Conservation (phyloP, 179 eudicot genomes). For the Drosera spatulata region DNA sequence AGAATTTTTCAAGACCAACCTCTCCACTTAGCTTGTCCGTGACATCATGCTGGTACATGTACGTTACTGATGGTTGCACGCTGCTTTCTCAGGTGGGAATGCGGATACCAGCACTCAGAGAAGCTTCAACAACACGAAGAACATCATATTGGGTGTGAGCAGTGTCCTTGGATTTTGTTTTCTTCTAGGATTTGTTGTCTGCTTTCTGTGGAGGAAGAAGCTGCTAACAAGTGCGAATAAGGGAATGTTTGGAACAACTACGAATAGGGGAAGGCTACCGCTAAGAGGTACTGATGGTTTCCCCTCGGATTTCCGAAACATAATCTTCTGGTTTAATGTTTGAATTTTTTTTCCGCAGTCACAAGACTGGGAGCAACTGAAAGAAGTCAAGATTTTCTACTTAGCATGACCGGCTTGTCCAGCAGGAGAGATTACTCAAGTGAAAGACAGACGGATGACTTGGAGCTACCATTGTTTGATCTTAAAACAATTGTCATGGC, state of each 20-base stretch:
- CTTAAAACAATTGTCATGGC: conserved; percentile 21
- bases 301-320: neutral
- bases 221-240: neutral
- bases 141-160: conserved; percentile 19
- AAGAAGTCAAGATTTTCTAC: conserved; percentile 48
- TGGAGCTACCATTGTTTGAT: conserved; percentile 51
- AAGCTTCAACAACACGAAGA: conserved; percentile 11
- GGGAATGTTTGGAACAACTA: neutral
- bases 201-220: conserved; percentile 23
- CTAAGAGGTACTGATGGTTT: conserved; percentile 30
- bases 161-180: conserved; percentile 21
- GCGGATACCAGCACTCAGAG: conserved; percentile 9
- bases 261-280: neutral
- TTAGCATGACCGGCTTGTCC: conserved; percentile 22
- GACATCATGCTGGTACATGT: too few species aligned
- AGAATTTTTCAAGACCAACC: too few species aligned
- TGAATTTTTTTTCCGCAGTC: neutral
- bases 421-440: conserved; percentile 42
- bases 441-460: conserved; percentile 22
- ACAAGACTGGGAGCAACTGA: conserved; percentile 32
- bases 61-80: too few species aligned
- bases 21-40: too few species aligned
- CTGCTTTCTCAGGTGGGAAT: too few species aligned
- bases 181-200: conserved; percentile 18
- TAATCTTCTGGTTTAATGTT: too few species aligned